phyloP scores from a whole-genome alignment of 305 asterid species.

The Fraxinus greggii region DNA sequence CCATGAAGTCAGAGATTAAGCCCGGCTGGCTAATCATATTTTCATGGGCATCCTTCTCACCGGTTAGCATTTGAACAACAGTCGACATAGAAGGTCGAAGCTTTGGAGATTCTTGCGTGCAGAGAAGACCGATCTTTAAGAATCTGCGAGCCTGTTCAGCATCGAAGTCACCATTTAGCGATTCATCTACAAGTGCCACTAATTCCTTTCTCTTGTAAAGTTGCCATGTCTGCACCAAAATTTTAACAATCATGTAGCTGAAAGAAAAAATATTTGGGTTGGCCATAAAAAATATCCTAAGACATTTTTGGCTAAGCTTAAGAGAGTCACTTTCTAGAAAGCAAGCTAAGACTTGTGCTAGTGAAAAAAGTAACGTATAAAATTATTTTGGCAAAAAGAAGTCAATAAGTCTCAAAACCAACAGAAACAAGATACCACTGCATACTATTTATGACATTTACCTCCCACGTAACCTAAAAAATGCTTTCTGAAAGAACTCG shows the following conservation, averaged over 20 bases:
- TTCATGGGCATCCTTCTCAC: constrained; percentile 46
- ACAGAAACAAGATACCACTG: not conserved
- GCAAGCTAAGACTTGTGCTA: not conserved
- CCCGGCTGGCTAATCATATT: constrained; percentile 37
- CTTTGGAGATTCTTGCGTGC: constrained; percentile 85
- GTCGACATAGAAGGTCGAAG: constrained; percentile 89
- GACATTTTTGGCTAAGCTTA: not conserved
- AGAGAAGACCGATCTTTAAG: constrained; percentile 80
- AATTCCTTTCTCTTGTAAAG: constrained; percentile 65
- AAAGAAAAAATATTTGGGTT: not conserved
- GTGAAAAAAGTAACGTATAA: not conserved
- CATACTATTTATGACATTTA: not conserved
- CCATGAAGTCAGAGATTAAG: constrained; percentile 81
- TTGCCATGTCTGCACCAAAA: constrained; percentile 67
- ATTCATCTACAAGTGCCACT: constrained; percentile 59
- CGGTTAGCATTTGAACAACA: constrained; percentile 69
- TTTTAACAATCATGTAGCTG: not conserved
- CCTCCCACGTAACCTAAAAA: not conserved
- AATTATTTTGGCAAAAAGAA: not conserved
- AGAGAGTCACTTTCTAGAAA: not conserved
- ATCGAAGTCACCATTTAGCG: constrained; percentile 64
- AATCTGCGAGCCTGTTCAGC: constrained; percentile 77
- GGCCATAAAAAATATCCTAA: not conserved
- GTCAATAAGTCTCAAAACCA: not conserved
- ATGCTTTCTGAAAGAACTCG: not conserved